phyloP scores from a whole-genome alignment of 768 basidiomycete species.

The Rickenella mellea region DNA sequence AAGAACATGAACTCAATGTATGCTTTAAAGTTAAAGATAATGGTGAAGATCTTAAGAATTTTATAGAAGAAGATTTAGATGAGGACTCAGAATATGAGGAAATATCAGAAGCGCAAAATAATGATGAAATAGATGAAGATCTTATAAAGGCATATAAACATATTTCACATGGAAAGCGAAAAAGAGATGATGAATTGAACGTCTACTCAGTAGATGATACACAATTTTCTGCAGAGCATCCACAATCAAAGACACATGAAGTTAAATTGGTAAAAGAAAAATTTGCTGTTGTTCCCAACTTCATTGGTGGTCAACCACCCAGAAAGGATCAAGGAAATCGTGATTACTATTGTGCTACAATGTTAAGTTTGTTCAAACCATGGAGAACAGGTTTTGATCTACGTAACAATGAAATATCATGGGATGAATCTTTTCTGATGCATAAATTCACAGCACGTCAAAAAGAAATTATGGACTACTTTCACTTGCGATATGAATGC shows the following conservation, averaged over 20 bases:
- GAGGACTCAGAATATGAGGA: neutral
- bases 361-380: constrained; percentile 21
- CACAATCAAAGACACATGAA: constrained; percentile 15
- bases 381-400: constrained; percentile 17
- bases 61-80: constrained; percentile 1
- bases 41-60: neutral
- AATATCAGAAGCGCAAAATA: too few relatives aligned
- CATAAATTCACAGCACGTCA: constrained; percentile 10
- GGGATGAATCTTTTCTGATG: constrained; percentile 12
- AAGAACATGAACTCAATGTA: neutral
- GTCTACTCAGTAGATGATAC: neutral
- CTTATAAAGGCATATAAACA: neutral
- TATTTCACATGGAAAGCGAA: neutral
- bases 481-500: constrained; percentile 21
- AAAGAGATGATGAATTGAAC: neutral
- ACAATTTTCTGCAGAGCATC: constrained; percentile 14
- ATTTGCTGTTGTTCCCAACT: constrained; percentile 15
- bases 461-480: constrained; percentile 14
- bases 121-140: too few relatives aligned
- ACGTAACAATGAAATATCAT: constrained; percentile 9
- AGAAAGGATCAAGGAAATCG: constrained; percentile 19
- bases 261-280: constrained; percentile 4
- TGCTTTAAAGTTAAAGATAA: neutral
- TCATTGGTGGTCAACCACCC: constrained; percentile 20
- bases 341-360: constrained; percentile 22